A percentile compares a stretch with the other conserved stretches of the same genome.
These are phyloP conservation scores for Penicillium lagena DNA, from an alignment of 495 filamentous ascomycete species.

Conservation along the genomic window DNA sequence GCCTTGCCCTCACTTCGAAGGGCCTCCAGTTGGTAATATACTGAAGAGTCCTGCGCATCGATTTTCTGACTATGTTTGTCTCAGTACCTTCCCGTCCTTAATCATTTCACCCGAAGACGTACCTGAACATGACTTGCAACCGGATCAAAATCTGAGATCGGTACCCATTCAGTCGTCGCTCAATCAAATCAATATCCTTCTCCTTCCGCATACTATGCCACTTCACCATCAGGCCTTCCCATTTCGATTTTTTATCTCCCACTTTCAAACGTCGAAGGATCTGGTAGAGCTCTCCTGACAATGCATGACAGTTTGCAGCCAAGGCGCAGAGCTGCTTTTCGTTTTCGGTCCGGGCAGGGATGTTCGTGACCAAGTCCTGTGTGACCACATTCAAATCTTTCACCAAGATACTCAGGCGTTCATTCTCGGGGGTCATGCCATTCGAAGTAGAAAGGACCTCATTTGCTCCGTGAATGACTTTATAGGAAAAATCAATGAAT, in stretches of 20 bases:
- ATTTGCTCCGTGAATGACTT: slow-evolving; percentile 15
- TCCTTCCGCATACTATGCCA: slow-evolving; percentile 5
- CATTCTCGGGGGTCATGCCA: slow-evolving; percentile 17
- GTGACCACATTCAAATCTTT: neutral
- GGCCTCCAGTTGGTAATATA: no score
- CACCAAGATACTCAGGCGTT: neutral
- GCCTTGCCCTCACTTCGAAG: no score
- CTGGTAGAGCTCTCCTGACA: slow-evolving; percentile 3
- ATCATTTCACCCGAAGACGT: neutral
- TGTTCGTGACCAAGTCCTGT: slow-evolving; percentile 6
- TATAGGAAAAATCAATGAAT: slow-evolving; percentile 32
- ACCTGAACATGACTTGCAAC: slow-evolving; percentile 11
- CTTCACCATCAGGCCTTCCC: slow-evolving; percentile 3
- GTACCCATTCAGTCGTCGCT: slow-evolving; percentile 9
- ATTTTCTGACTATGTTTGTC: neutral
- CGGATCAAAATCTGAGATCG: slow-evolving; percentile 8
- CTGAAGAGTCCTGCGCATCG: neutral
- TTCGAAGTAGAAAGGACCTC: slow-evolving; percentile 18
- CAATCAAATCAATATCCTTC: slow-evolving; percentile 8
- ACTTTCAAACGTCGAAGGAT: neutral
- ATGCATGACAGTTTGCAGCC: slow-evolving; percentile 4
- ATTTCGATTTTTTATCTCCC: slow-evolving; percentile 1
- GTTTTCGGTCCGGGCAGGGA: slow-evolving; percentile 9
- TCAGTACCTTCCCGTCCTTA: no score
- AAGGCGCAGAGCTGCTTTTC: slow-evolving; percentile 15